Base-by-base conservation (phyloP, 2,329 filamentous ascomycete species). In the Calonectria multiphialidica region DNA sequence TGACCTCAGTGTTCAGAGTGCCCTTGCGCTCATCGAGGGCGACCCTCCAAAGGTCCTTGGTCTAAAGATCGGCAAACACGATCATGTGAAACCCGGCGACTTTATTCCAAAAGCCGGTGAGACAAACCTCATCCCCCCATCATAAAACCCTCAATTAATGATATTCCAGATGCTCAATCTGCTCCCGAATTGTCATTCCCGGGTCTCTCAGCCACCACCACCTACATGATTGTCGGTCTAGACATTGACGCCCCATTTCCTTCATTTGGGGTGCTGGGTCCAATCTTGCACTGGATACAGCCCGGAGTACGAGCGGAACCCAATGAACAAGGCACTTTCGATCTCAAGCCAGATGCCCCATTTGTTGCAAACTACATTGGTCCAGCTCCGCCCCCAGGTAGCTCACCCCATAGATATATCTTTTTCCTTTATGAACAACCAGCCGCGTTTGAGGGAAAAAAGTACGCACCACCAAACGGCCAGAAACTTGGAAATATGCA, bases 351-450 rank as follows among this genome's bases (percentile, higher is more conserved):
- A 5, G 69, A 59, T 8, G 70, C 70, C 1, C 77, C 80, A 0
- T 82, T 82, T 50, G 67, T 86, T 13, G 80, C 80, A 8, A 78
- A 83, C 55, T 89, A 86, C 74, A 83, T 87, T 61, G 84, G 82
- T 0, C 87, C 88, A 2, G 83, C 81, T 5, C 87, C 88, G n/a
- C 87, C 87, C 15, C 84, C 84, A 0, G 74, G 80, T 8, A 86
- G 85, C 68, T 74, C 81, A 9, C 86, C 88, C 12, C 87, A 89
- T 78, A 85, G 88, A 0, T 89, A 89, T 74, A 68, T 83, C 5
- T 89, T 88, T 75, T 82, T 88, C 70, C 76, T 89, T 25, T 89
- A 85, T 71, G 84, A 88, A 73, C 86, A 89, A 78, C 87, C 87
- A 0, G 65, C 30, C 2, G 68, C n/a, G 2, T 76, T 73, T 44